Evolutionary conservation across 2,329 filamentous ascomycete genomes (phyloP).

Genomic region (Monosporascus sp.): DNA sequence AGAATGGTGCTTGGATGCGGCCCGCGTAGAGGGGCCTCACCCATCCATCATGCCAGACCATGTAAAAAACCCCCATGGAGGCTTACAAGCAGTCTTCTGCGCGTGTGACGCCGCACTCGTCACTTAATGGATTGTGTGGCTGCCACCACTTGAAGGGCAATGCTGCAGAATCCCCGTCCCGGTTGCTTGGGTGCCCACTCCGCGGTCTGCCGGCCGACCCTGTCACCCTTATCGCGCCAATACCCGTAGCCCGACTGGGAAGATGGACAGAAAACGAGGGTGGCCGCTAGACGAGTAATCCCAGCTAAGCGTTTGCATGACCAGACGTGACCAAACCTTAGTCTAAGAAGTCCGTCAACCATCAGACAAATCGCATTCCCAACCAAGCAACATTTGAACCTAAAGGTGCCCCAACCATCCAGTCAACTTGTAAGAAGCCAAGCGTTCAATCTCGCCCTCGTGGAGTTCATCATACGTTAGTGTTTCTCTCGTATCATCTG

Average conservation of each 20-base stretch:
- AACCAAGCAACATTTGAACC: background rate
- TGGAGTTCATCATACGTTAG: background rate
- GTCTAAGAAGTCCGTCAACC: background rate
- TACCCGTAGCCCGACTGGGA: background rate
- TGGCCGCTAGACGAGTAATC: background rate
- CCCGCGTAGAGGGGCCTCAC: background rate
- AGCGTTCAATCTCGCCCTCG: background rate
- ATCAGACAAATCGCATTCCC: background rate
- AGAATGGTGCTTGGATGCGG: background rate
- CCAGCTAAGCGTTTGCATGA: background rate
- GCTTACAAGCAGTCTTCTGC: background rate
- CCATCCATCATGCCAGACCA: background rate
- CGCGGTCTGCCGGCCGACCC: background rate
- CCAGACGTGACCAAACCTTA: background rate
- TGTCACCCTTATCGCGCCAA: background rate
- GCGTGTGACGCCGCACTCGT: background rate
- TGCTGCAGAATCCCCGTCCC: background rate
- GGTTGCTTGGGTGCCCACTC: background rate
- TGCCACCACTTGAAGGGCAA: background rate
- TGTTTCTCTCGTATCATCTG: background rate
- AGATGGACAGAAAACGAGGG: background rate
- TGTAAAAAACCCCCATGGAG: background rate
- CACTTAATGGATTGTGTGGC: background rate
- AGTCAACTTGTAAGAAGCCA: background rate
- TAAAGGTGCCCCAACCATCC: background rate